Conservation (phyloP, 2,329 filamentous ascomycete species). For the Alternaria postmessia region DNA sequence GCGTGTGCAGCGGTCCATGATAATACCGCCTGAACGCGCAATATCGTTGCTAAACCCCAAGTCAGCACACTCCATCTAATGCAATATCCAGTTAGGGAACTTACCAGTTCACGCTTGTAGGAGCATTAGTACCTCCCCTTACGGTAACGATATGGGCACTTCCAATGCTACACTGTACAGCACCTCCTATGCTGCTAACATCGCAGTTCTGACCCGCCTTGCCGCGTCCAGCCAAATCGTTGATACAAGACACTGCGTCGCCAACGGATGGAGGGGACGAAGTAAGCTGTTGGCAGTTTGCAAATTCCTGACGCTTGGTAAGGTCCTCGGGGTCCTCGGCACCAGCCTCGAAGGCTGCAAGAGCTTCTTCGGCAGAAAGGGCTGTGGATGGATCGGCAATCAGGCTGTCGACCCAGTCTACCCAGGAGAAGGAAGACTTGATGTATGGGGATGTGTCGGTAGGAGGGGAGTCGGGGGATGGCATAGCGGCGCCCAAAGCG, state of each 20-base stretch:
- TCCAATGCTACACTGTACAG: background rate
- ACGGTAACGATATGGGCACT: slow-evolving; percentile 8
- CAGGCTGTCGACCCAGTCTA: slow-evolving; percentile 10
- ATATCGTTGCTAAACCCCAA: slow-evolving; percentile 3
- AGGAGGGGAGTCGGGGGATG: background rate
- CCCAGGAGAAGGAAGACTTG: slow-evolving; percentile 13
- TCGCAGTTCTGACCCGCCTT: background rate
- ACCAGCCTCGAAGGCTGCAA: background rate
- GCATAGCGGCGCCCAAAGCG: background rate
- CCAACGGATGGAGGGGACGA: background rate
- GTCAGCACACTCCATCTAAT: background rate
- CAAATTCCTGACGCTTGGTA: background rate
- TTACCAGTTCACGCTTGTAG: slow-evolving; percentile 9
- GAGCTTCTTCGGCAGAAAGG: slow-evolving; percentile 1
- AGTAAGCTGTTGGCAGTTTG: background rate
- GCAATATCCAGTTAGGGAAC: background rate
- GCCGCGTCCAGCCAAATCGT: background rate
- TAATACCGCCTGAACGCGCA: slow-evolving; percentile 1
- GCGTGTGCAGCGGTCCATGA: slow-evolving; percentile 17
- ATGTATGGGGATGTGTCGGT: background rate
- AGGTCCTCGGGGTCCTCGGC: background rate
- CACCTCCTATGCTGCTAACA: background rate
- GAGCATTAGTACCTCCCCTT: background rate
- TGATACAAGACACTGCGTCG: background rate
- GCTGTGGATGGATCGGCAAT: slow-evolving; percentile 5